Base-by-base conservation (phyloP, 2,329 filamentous ascomycete genomes). In the Fusarium succisae region DNA sequence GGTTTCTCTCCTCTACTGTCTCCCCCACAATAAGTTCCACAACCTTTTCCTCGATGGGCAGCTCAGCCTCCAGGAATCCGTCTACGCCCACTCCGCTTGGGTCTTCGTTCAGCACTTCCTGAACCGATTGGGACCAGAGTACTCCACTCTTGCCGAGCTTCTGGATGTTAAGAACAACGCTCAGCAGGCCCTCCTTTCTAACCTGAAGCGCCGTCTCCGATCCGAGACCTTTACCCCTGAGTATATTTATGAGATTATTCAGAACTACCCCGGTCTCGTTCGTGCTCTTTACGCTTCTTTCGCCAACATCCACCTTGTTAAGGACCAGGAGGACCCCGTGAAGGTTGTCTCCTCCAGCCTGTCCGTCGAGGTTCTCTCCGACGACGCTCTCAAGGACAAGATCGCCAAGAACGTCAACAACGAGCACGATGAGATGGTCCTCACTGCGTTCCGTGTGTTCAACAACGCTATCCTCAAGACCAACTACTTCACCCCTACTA, bases 21-120 rank as follows among this genome's bases (percentile, higher is more conserved):
- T 99, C 76, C 96, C 96, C 20, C 96, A 97, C 83, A 99, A 98
- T 88, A 96, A 95, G 84, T 94, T 99, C 82, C 96, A 98, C 84
- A 87, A 88, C 66, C 90, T 98, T 77, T 99, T 99, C 83, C 93
- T 94, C 57, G 91, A 90, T 22, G 95, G 95, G 56, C 90, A 92
- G 77, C 87, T 99, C 74, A 98, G 95, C 80, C 87, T 99, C 58
- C 96, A 99, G 83, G 96, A 99, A 85, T 95, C 96, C 18, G 95
- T 98, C 79, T 99, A 99, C 81, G 95, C 95, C 35, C 96, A 99
- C 85, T 98, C 94, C 81, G 94, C 97, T 12, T 98, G 96, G 94
- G 95, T 98, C 38, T 99, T 98, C 80, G 93, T 98, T 43, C 95
- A 97, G 80, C 96, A 99, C 84, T 99, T 99, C 89, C 88, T 99